Evolutionary conservation across 495 filamentous ascomycete species (phyloP).

Genomic region (Penicillium tannophilum): DNA sequence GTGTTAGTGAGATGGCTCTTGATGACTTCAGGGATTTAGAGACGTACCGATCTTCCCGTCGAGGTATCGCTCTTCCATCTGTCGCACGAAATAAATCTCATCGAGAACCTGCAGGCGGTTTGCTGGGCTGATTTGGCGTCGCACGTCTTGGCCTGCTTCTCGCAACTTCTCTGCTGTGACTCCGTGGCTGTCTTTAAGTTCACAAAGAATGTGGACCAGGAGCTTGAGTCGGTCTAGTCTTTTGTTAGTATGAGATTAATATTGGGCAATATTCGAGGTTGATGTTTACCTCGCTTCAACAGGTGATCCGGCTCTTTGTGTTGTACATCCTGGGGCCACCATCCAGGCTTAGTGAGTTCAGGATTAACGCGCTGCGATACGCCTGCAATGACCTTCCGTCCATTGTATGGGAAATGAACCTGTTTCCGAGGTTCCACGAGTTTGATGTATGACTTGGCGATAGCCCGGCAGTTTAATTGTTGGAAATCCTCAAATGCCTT

Average conservation of each 20-base stretch:
- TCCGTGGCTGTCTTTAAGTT: constrained; percentile 42
- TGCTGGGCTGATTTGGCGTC: constrained; percentile 39
- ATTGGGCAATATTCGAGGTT: neutral
- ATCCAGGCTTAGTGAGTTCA: constrained; percentile 60
- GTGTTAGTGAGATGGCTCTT: constrained; percentile 2
- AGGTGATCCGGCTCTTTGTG: constrained; percentile 85
- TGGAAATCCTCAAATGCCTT: constrained; percentile 48
- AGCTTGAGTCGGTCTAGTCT: constrained; percentile 60
- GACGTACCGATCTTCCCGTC: constrained; percentile 62
- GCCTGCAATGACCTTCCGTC: constrained; percentile 47
- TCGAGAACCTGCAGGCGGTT: constrained; percentile 50
- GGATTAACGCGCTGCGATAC: constrained; percentile 43
- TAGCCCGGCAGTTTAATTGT: constrained; percentile 48
- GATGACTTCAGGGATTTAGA: no score
- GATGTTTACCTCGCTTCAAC: constrained; percentile 63
- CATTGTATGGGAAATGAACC: constrained; percentile 76
- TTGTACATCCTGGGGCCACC: constrained; percentile 72
- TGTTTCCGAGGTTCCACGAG: constrained; percentile 86
- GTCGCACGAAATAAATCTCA: constrained; percentile 69
- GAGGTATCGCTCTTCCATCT: constrained; percentile 61
- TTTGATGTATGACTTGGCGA: constrained; percentile 81
- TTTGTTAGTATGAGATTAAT: neutral
- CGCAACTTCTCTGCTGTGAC: constrained; percentile 46
- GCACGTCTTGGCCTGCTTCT: constrained; percentile 47
- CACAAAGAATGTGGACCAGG: constrained; percentile 62